Percentiles rank a stretch among this genome's conserved stretches.
phyloP scores from a whole-genome alignment of 768 basidiomycete genomes.

The Calvatia gigantea region DNA sequence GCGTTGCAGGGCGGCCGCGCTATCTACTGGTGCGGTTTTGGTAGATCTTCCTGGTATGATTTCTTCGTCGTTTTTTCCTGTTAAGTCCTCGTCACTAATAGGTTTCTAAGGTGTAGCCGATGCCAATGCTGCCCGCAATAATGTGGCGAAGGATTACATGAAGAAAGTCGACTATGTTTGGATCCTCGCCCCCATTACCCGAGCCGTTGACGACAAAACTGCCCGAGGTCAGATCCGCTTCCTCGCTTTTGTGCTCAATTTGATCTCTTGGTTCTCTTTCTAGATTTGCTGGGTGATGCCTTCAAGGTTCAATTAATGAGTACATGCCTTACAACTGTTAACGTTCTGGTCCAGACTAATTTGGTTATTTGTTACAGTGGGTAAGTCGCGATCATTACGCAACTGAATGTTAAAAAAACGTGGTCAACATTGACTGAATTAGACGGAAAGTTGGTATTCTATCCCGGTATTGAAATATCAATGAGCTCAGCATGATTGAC shows the following conservation, averaged over 20 bases:
- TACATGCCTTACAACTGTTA: slow-evolving; percentile 24
- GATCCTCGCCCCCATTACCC: slow-evolving; percentile 63
- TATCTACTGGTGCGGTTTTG: slow-evolving; percentile 58
- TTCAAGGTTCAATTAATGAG: slow-evolving; percentile 63
- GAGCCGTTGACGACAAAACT: slow-evolving; percentile 64
- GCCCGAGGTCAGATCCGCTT: slow-evolving; percentile 40
- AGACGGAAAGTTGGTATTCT: slow-evolving; percentile 53
- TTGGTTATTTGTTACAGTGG: slow-evolving; percentile 30
- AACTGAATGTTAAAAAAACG: not conserved
- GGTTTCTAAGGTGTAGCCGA: slow-evolving; percentile 51
- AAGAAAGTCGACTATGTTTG: slow-evolving; percentile 62
- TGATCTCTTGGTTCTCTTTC: not conserved
- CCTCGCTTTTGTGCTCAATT: not conserved
- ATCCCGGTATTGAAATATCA: not conserved
- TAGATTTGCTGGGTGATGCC: slow-evolving; percentile 61
- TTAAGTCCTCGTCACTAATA: not conserved
- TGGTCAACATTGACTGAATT: not conserved
- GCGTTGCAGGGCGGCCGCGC: slow-evolving; percentile 45
- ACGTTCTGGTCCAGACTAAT: slow-evolving; percentile 5
- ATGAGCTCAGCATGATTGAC: not conserved
- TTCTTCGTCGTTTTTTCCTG: not conserved
- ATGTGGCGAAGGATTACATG: slow-evolving; percentile 64
- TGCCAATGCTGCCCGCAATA: slow-evolving; percentile 60
- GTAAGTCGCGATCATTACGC: slow-evolving; percentile 25
- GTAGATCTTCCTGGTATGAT: slow-evolving; percentile 59